phyloP scores from a whole-genome alignment of 306 rosid genomes.

The Citrullus colocynthis region DNA sequence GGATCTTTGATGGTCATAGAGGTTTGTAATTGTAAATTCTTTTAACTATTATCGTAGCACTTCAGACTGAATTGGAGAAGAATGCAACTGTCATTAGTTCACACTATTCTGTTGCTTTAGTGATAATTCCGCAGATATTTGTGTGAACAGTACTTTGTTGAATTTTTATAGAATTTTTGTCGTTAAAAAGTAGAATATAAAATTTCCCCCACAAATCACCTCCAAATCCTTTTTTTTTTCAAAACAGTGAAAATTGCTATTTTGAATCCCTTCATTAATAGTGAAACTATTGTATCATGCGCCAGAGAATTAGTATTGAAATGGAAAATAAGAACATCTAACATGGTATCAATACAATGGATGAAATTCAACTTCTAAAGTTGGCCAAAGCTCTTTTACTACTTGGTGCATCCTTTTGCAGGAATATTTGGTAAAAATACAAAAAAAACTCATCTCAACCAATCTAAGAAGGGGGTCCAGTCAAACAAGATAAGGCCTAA shows the following conservation, averaged over 20 bases:
- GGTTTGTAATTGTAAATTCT: conserved; percentile 29
- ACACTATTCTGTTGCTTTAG: background rate
- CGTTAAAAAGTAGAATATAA: background rate
- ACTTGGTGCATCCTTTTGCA: background rate
- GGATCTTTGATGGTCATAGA: conserved; percentile 90
- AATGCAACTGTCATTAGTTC: background rate
- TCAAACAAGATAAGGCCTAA: no score
- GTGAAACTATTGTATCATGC: background rate
- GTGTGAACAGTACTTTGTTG: background rate
- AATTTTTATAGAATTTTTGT: background rate
- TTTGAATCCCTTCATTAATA: background rate
- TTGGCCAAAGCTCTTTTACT: background rate
- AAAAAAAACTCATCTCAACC: no score
- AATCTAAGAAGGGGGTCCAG: no score
- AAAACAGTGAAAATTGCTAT: background rate
- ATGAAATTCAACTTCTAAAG: background rate
- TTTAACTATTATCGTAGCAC: background rate
- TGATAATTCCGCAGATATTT: background rate
- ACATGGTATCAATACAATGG: background rate
- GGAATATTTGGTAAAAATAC: background rate
- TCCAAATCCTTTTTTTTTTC: no score
- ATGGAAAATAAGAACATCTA: background rate
- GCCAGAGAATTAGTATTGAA: background rate
- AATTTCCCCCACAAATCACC: background rate
- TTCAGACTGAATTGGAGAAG: background rate